Conservation (phyloP, 768 basidiomycete species). For the Lentinula boryana region DNA sequence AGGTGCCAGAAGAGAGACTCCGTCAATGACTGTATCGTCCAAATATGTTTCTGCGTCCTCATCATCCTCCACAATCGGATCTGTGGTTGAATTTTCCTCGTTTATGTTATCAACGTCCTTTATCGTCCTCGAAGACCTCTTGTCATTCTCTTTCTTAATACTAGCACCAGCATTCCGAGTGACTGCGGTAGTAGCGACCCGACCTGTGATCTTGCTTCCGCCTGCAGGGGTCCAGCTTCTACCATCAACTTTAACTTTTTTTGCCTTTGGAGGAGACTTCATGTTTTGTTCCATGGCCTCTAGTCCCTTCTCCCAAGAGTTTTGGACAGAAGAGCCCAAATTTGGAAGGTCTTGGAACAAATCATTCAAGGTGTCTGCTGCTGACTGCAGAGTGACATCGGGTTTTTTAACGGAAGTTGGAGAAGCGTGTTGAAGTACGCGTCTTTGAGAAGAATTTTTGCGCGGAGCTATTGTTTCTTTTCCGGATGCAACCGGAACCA, state of each 20-base stretch:
- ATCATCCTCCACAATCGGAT: not conserved
- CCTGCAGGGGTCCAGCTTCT: not conserved
- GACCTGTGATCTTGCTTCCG: not conserved
- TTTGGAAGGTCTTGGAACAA: not conserved
- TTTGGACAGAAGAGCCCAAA: not conserved
- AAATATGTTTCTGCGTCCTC: not conserved
- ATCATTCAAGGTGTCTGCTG: not conserved
- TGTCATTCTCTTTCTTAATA: not conserved
- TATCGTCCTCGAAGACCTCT: no score
- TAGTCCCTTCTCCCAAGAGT: not conserved
- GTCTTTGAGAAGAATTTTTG: not conserved
- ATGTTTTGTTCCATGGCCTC: not conserved
- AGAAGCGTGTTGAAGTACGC: not conserved
- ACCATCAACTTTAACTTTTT: not conserved
- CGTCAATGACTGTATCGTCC: not conserved
- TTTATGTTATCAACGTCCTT: not conserved
- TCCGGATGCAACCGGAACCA: not conserved
- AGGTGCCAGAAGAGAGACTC: conserved; percentile 1
- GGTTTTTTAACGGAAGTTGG: not conserved
- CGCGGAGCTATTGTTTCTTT: no score
- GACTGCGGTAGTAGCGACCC: not conserved
- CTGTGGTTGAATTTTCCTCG: not conserved
- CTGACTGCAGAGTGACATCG: not conserved
- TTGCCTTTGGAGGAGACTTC: not conserved
- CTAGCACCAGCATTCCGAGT: not conserved